Percentiles rank a stretch among this genome's conserved stretches.
Conservation (phyloP, 2,329 filamentous ascomycete genomes). For the Massarina eburnea region DNA sequence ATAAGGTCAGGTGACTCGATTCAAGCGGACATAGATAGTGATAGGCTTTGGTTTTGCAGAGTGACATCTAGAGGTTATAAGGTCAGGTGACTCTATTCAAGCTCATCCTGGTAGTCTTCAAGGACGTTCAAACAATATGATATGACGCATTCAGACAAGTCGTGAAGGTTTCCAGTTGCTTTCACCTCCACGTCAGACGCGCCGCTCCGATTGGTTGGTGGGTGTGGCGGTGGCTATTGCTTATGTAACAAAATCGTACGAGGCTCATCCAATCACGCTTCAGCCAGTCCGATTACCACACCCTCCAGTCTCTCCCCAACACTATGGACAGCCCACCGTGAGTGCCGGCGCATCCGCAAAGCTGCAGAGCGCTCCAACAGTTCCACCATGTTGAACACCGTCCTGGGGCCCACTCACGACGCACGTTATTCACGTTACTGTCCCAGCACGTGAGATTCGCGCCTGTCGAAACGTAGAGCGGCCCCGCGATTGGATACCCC, state of each 20-base stretch:
- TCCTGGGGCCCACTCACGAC: conserved; percentile 12
- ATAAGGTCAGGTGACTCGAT: too few species aligned
- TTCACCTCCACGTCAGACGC: too few species aligned
- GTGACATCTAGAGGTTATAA: too few species aligned
- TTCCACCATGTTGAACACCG: conserved; percentile 20
- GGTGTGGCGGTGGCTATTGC: neutral
- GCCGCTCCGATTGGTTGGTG: too few species aligned
- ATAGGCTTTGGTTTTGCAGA: too few species aligned
- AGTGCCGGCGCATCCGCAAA: too few species aligned
- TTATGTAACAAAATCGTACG: conserved; percentile 13
- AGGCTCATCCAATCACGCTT: conserved; percentile 13
- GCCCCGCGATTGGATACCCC: conserved; percentile 18
- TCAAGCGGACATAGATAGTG: too few species aligned
- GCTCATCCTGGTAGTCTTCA: too few species aligned
- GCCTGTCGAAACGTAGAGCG: conserved; percentile 1
- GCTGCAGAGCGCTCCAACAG: neutral
- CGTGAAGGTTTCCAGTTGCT: too few species aligned
- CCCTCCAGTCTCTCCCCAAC: conserved; percentile 7
- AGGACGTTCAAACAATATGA: too few species aligned
- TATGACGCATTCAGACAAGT: too few species aligned
- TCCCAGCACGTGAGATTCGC: conserved; percentile 7
- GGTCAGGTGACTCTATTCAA: too few species aligned
- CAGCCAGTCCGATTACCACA: conserved; percentile 1
- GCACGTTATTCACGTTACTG: neutral
- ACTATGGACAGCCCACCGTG: conserved; percentile 7